A percentile compares a stretch with the other conserved stretches of the same genome.
phyloP scores from a whole-genome alignment of 2,329 filamentous ascomycete genomes.

The Talaromyces sp. region DNA sequence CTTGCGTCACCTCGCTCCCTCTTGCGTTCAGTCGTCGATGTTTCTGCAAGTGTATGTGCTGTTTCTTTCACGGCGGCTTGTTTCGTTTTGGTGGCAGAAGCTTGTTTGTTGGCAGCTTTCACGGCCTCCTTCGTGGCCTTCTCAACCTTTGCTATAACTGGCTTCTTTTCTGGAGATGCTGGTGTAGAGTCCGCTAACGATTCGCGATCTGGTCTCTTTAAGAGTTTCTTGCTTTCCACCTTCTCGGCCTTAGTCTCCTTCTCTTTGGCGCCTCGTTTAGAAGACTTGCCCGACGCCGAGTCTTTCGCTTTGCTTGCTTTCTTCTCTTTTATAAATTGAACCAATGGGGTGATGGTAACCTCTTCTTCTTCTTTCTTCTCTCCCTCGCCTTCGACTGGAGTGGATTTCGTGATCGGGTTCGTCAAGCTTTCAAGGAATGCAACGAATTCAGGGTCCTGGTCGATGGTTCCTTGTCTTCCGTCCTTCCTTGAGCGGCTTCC shows the following conservation, averaged over 20 bases:
- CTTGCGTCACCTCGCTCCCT: slow-evolving; percentile 53
- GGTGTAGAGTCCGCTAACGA: slow-evolving; percentile 25
- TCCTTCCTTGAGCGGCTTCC: slow-evolving; percentile 72
- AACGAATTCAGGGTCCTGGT: slow-evolving; percentile 95
- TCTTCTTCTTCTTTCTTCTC: slow-evolving; percentile 58
- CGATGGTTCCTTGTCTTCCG: slow-evolving; percentile 86
- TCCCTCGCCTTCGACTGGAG: slow-evolving; percentile 49
- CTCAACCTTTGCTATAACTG: slow-evolving; percentile 39
- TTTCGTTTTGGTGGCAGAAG: slow-evolving; percentile 26
- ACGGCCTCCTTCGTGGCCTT: slow-evolving; percentile 62
- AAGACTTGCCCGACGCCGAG: slow-evolving; percentile 39
- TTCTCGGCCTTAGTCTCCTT: slow-evolving; percentile 42
- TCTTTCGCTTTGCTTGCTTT: slow-evolving; percentile 77
- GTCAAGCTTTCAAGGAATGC: slow-evolving; percentile 84
- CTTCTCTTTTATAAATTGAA: slow-evolving; percentile 87
- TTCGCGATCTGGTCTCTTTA: slow-evolving; percentile 40
- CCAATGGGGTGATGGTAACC: slow-evolving; percentile 78
- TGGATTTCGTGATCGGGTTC: slow-evolving; percentile 61
- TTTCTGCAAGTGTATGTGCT: not conserved
- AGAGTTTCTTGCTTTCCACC: slow-evolving; percentile 41
- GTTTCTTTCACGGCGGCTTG: slow-evolving; percentile 23
- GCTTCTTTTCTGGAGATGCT: slow-evolving; percentile 32
- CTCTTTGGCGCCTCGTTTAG: slow-evolving; percentile 41
- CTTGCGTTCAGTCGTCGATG: slow-evolving; percentile 47
- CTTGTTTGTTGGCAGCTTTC: slow-evolving; percentile 52